Base-by-base conservation (phyloP, 768 basidiomycete genomes). In the Lentinula aciculospora region DNA sequence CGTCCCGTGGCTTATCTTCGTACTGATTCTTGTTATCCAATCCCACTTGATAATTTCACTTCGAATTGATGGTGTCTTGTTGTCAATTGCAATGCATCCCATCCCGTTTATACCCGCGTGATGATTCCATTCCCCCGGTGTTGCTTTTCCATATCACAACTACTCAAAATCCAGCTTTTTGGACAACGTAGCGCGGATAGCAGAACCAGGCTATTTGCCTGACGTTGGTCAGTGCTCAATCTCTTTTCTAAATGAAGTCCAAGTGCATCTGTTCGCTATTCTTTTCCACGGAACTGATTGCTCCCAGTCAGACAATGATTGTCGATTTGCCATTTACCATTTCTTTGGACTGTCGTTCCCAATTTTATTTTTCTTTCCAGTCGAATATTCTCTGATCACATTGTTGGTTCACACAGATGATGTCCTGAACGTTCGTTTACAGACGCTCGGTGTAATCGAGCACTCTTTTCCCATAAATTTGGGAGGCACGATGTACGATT, bases 391-490 rank as follows among this genome's bases (percentile, higher is more conserved):
- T 42, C 40, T 49, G 27, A 28, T 32, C 15, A 28, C 4, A 19
- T n/a, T 49, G 29, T 6, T 31, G 28, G 13, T n/a, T 49, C 39
- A 34, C n/a, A 34, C 66, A 90, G 90, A 82, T 62, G 90, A 93
- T 68, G 79, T 92, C 56, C 77, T 93, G 13, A 84, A 86, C 57
- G 89, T 89, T 58, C 86, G 90, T 23, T 71, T 93, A 32, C 89
- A 89, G 71, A 92, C 90, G 0, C 71, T 92, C 12, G 90, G 90
- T 2, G 84, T 92, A 21, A 81, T 85, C 57, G 89, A 92, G 62
- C 88, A 91, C 66, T 75, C 81, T 1, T 89, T 90, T 67, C 80
- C 84, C 57, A 82, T 91, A 58, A 76, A 77, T 58, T 78, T 84
- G 60, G 81, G 79, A 39, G 84, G 85, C 2, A 76, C 74, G 57